These are phyloP conservation scores for Penicillium alfredii DNA, from an alignment of 495 filamentous ascomycete genomes.

Conservation along the genomic window DNA sequence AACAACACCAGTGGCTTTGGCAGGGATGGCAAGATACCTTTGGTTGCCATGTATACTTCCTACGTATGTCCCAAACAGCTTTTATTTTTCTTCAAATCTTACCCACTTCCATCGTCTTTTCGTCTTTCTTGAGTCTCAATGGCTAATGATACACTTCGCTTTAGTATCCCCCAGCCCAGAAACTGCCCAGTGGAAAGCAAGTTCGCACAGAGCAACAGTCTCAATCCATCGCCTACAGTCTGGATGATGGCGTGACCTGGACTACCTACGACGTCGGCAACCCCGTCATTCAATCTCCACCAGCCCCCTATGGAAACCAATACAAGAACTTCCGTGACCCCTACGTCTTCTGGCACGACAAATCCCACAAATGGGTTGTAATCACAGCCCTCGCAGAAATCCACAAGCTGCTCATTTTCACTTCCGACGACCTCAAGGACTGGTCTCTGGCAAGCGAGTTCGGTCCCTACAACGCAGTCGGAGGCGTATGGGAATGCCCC, in stretches of 20 bases:
- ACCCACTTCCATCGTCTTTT: no score
- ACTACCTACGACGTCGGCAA: constrained; percentile 44
- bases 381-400: constrained; percentile 43
- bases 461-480: constrained; percentile 44
- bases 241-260: constrained; percentile 49
- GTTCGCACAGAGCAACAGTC: constrained; percentile 37
- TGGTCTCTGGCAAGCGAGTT: constrained; percentile 54
- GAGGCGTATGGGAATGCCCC: constrained; percentile 55
- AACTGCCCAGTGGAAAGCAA: constrained; percentile 21
- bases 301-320: constrained; percentile 25
- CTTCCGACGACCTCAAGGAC: constrained; percentile 40
- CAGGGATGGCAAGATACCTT: constrained; percentile 40
- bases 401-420: constrained; percentile 49
- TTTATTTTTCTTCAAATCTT: not conserved
- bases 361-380: constrained; percentile 44
- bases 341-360: constrained; percentile 48
- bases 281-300: constrained; percentile 44
- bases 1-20: constrained; percentile 57
- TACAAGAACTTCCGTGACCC: constrained; percentile 51
- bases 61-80: constrained; percentile 18
- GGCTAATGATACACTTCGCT: not conserved
- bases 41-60: constrained; percentile 53
- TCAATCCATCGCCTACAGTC: constrained; percentile 52
- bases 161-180: constrained; percentile 18
- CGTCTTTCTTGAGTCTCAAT: not conserved